Base-by-base conservation (phyloP, 2,329 filamentous ascomycete species). In the Chaetomiaceae sp. region DNA sequence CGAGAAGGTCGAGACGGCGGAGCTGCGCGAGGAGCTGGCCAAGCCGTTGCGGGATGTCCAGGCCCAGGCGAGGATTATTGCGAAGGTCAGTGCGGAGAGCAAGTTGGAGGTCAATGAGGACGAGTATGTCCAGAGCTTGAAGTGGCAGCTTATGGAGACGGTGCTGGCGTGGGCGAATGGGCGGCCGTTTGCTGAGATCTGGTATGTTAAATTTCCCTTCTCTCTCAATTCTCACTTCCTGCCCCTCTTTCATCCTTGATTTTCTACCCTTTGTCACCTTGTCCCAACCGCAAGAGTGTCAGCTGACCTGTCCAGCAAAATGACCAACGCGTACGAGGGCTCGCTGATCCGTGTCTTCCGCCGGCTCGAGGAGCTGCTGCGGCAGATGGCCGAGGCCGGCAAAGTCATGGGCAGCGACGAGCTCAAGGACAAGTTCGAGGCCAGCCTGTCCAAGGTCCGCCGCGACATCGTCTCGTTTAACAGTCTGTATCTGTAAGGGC, bases 331-430 rank as follows among this genome's bases (percentile, higher is more conserved):
- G 22, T 98, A 96, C 67, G 93, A 98, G 71, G 93, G 93, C 50
- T 96, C 88, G 48, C 73, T 98, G 51, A 97, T 98, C 58, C 88
- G 93, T 39, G 81, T 96, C 32, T 98, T 98, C 80, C 86, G 93
- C 45, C 86, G 93, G 17, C 75, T 98, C 26, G 93, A 98, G 68
- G 93, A 98, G 69, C 75, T 96, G 48, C 74, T 98, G 29, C 81
- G 93, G 56, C 93, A 98, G 67, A 95, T 97, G 78, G 91, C 86
- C 14, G 87, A 97, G 69, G 93, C 91, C 19, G 81, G 87, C 55
- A 97, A 96, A 71, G 91, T 96, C 53, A 98, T 98, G 93, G 93
- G 93, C 60, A 96, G 86, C 64, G 88, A 95, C 50, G 93, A 97
- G 60, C 73, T 98, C 47, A 86, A 90, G 61, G 78, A 83, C 63